phyloP scores from a whole-genome alignment of 768 basidiomycete species.

The Podaxis carcinomalis region DNA sequence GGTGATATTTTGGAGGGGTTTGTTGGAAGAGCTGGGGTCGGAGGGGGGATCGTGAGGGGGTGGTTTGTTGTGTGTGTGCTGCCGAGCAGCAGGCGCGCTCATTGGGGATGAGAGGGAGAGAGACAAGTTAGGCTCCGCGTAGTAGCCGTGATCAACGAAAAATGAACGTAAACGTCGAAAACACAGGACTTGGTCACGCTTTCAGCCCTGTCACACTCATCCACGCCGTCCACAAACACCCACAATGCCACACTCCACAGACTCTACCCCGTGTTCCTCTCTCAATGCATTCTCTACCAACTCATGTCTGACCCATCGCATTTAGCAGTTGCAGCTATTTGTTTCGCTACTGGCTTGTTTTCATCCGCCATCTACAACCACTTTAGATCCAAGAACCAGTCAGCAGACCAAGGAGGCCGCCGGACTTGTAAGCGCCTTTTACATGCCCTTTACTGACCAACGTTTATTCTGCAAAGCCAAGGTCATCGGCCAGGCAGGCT shows the following conservation, averaged over 20 bases:
- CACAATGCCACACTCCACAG: background rate
- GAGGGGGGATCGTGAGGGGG: background rate
- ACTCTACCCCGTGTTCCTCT: background rate
- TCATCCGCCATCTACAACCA: background rate
- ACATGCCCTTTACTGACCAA: background rate
- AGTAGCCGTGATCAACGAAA: conserved; percentile 27
- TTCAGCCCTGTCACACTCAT: conserved; percentile 2
- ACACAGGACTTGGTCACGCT: conserved; percentile 5
- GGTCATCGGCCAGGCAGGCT: background rate
- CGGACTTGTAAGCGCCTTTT: background rate
- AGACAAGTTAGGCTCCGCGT: conserved; percentile 2
- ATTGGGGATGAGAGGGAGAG: conserved; percentile 7
- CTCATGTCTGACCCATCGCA: background rate
- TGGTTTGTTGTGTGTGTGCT: conserved; percentile 1
- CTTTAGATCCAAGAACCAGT: background rate
- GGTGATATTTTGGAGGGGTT: conserved; percentile 26
- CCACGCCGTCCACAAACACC: conserved; percentile 1
- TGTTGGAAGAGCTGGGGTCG: background rate
- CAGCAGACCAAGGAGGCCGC: background rate
- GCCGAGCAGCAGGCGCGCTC: conserved; percentile 12
- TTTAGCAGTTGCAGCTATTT: background rate
- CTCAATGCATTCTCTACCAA: background rate
- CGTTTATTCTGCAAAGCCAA: background rate
- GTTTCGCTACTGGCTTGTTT: background rate
- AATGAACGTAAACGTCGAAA: conserved; percentile 21